Evolutionary conservation across 768 basidiomycete genomes (phyloP).

Genomic region (Mycena albidolilacea): DNA sequence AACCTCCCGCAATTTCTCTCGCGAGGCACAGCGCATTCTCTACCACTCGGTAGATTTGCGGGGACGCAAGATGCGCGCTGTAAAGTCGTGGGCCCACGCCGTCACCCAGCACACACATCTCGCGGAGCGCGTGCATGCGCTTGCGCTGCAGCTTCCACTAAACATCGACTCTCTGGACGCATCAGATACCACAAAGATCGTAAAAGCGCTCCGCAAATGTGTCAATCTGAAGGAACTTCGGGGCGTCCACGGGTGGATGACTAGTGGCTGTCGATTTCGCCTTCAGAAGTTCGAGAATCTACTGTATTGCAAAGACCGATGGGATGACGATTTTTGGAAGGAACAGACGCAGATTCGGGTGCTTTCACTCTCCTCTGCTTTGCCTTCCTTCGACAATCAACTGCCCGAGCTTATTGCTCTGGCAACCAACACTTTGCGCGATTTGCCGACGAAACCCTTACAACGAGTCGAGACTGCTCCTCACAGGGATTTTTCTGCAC

Average conservation of each 20-base stretch:
- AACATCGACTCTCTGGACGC: not conserved
- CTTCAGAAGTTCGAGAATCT: slow-evolving; percentile 2
- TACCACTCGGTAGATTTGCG: slow-evolving; percentile 8
- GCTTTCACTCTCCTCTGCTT: not conserved
- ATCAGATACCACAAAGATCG: not conserved
- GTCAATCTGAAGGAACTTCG: slow-evolving; percentile 24
- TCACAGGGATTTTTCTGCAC: not conserved
- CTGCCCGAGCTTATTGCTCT: slow-evolving; percentile 12
- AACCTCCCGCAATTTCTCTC: slow-evolving; percentile 10
- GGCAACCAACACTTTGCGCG: not conserved
- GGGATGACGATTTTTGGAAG: slow-evolving; percentile 6
- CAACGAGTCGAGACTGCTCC: not conserved
- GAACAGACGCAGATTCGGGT: slow-evolving; percentile 14
- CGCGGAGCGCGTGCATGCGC: slow-evolving; percentile 22
- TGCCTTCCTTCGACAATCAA: not conserved
- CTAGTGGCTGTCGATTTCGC: slow-evolving; percentile 7
- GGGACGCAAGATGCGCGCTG: not conserved
- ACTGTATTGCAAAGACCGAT: not conserved
- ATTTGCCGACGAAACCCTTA: not conserved
- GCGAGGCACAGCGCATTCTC: slow-evolving; percentile 19
- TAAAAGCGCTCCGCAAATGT: slow-evolving; percentile 8
- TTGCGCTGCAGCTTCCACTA: slow-evolving; percentile 6
- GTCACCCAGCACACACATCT: slow-evolving; percentile 21
- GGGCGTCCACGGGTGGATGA: slow-evolving; percentile 9
- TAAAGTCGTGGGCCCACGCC: slow-evolving; percentile 21